Evolutionary conservation across 306 rosid genomes (phyloP), one percentile per base, ranked within the genome.

Genomic region (Mimosa bimucronata): DNA sequence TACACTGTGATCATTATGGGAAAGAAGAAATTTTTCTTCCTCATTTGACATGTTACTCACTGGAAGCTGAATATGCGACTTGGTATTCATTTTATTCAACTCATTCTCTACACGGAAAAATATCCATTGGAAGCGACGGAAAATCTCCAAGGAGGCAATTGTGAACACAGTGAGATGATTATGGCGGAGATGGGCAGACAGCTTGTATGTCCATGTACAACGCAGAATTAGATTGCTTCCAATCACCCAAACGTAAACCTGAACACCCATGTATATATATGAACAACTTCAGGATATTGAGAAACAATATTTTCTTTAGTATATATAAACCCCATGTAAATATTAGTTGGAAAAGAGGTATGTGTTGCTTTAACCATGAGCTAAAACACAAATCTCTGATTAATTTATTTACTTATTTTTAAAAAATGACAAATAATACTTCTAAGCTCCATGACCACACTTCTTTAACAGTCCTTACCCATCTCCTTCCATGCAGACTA

Each of bases 201-300:
- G 88, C 93, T 96, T 96, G 85, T 96, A 96, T n/a, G 99, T 96
- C 99, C 99, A 96, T 0, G 99, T 88, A 87, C 99, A 96, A 41
- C 99, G 98, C 82, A 96, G 73, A 76, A 96, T 71, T 83, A 93
- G 90, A 86, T 96, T 96, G 87, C 98, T 96, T 75, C 90, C 91
- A 55, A 96, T 83, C 84, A 93, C 99, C 99, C 99, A 96, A 78
- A 91, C 34, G 80, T 89, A 93, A 62, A 96, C 97, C 99, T 96
- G 97, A 82, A 84, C 81, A 28, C 31, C 75, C 86, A 77, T 52
- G 38, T 9, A 80, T 67, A 70, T 31, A 52, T 40, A 53, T 79
- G 38, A 34, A 70, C 53, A 34, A 29, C 77, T 48, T 73, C 77
- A 80, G 79, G 67, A 74, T 67, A 77, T 14, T 34, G 72, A 73